Evolutionary conservation across 1,284 basidiomycete species (phyloP), one percentile per base, ranked within the genome.

Genomic region (Tilletia setariae): DNA sequence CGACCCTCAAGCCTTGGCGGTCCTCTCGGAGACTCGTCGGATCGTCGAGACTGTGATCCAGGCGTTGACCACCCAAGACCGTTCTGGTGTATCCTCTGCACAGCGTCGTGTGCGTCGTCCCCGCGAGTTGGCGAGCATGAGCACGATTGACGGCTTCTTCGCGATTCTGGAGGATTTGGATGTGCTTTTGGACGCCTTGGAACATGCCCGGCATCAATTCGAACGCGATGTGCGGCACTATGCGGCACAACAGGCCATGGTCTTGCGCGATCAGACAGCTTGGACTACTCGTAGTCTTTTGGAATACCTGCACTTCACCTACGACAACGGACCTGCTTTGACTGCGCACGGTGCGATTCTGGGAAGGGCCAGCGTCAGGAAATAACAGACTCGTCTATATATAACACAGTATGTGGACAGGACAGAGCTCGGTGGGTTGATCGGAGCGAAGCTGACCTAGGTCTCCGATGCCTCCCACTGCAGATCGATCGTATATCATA

Each of bases 241-340:
- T 68, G 78, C 74, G 2, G 78, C 78, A 9, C 78, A 79, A 46
- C 78, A 79, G 65, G 78, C 78, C 13, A 79, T 79, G 77, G 70
- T 77, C 23, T 47, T 79, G 63, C 70, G 78, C 25, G 77, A 79
- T 67, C 78, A 79, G 51, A 76, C 76, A 67, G 77, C 77, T 3
- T 79, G 77, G 77, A 79, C 78, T 0, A 73, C 76, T 13, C 63
- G 78, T 1, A 74, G 73, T 3, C 72, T 76, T 65, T 76, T 76
- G 0, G 78, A 79, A 66, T 71, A 67, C 44, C 67, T 76, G 28
- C 67, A 73, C 61, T 76, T 80, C 65, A 63, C 62, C n/a, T 69
- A 70, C 61, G 78, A 80, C 64, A 80, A 80, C 44, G 77, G 74
- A 13, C 70, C 75, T 4, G 70, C 74, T 2, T 75, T 74, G 61